Base-by-base conservation (phyloP, 169 alveolate species). In the Plasmodium coatneyi region DNA sequence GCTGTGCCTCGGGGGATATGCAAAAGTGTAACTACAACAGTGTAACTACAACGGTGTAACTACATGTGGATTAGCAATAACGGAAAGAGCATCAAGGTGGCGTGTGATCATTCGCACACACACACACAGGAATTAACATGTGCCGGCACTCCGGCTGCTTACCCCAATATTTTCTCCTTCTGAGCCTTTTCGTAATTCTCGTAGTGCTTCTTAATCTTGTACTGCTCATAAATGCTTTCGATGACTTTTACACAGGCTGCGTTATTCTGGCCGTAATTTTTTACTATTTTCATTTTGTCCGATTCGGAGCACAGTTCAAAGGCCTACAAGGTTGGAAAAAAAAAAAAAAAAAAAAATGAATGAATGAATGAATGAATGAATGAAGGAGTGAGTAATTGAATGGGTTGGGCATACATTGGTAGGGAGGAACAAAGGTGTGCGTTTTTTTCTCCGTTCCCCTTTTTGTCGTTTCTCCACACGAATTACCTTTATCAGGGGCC, bases 401-500 rank as follows among this genome's bases (percentile, higher is more conserved):
- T n/a, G 80, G 25, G 28, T 16, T 39, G 14, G 36, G 52, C 19
- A 28, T 22, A 60, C 25, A 32, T 30, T 7, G 28, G 22, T 80
- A 70, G 25, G 34, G 46, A 14, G 30, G 3, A 66, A 32, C 16
- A 7, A n/a, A 71, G 12, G 43, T 34, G 82, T 34, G 28, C 9
- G 7, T 34, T 16, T n/a, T 74, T 82, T 74, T 74, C 32, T 74
- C 14, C 19, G 3, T 46, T 0, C 76, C 39, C 71, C 22, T 84
- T 74, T 19, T 83, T 30, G 28, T 25, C 4, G 25, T 9, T 5
- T 34, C 87, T 9, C 70, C 22, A 6, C 60, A 2, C 6, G 60
- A 0, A 3, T 49, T 49, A 95, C 97, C 70, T 94, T 95, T 66
- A 96, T 86, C 30, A 96, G 93, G 2, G 95, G 95, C 97, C 97